A percentile compares a stretch with the other conserved stretches of the same genome.
Evolutionary conservation across 768 basidiomycete genomes (phyloP).

Genomic region (Chlorophyllum brunneum): DNA sequence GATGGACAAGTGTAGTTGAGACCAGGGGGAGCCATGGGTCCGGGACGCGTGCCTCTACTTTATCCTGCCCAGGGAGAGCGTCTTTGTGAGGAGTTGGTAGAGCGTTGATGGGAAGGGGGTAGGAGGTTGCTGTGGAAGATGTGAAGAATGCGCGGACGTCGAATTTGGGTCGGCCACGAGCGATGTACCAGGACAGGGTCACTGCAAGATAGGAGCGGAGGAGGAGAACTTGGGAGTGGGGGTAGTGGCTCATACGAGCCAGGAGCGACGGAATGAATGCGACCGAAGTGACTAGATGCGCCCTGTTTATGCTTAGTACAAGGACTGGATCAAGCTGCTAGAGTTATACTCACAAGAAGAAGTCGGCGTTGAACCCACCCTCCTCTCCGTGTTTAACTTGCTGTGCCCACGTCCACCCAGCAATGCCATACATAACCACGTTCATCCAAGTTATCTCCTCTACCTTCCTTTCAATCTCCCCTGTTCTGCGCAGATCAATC

Average conservation of each 20-base stretch:
- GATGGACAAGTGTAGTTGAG: constrained; percentile 48
- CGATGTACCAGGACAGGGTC: constrained; percentile 50
- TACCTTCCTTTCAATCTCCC: constrained; percentile 47
- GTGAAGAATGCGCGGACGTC: constrained; percentile 48
- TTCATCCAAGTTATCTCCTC: constrained; percentile 61
- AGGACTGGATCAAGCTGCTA: background rate
- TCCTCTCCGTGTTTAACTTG: constrained; percentile 21
- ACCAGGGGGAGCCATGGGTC: constrained; percentile 62
- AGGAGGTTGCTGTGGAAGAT: constrained; percentile 16
- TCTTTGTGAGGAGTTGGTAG: constrained; percentile 22
- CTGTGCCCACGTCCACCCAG: constrained; percentile 41
- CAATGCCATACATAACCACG: constrained; percentile 51
- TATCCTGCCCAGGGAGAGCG: constrained; percentile 24
- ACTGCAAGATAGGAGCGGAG: constrained; percentile 57
- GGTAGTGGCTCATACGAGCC: constrained; percentile 28
- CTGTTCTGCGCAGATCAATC: constrained; percentile 28
- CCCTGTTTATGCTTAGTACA: constrained; percentile 30
- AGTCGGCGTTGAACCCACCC: constrained; percentile 47
- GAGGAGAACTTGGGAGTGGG: constrained; percentile 43
- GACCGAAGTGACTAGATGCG: constrained; percentile 64
- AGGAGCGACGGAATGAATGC: constrained; percentile 54
- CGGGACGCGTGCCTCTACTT: constrained; percentile 33
- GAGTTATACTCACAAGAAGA: constrained; percentile 47
- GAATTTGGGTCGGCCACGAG: constrained; percentile 49
- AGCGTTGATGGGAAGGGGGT: constrained; percentile 14